Base-by-base conservation (phyloP, 2,329 filamentous ascomycete species). In the Rhexocercosporidium sp. region DNA sequence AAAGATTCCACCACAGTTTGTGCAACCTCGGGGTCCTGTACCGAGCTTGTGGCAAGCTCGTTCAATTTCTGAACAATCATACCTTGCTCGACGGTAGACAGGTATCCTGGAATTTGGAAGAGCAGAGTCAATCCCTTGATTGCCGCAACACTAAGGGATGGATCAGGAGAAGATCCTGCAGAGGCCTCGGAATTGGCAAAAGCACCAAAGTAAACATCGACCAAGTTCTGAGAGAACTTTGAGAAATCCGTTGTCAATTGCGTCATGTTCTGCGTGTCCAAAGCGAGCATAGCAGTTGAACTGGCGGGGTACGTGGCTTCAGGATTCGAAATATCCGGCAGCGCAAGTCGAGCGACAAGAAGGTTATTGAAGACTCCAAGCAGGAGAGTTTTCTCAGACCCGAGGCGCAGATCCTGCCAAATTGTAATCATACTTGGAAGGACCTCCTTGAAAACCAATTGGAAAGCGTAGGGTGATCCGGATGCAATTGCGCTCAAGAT, bases 291-390 rank as follows among this genome's bases (percentile, higher is more conserved):
- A 41, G 54, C 54, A 18, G 31, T 31, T 41, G 37, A 37, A 12
- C 34, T 20, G 9, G 31, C 31, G 3, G 54, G 34, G n/a, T 41
- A 57, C 9, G 31, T 57, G 31, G 54, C 54, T 9, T n/a, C 34
- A 37, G 54, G 54, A 20, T 41, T 41, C 3, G 31, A 41, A 41
- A 44, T 56, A 53, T 63, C 62, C 20, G 37, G 41, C 44, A 27
- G 69, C 49, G 69, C 65, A 16, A 72, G 53, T 25, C 71, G 66
- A 54, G 75, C 72, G 51, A 73, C 66, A 1, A 78, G 56, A 46
- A 77, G 67, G 5, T 67, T 20, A 41, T 76, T 77, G n/a, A 75
- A 72, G 18, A 76, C 70, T 18, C 65, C 68, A 8, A 78, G 49
- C 2, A 76, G 44, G 3, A 71, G 66, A 25, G 71, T 71, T 56